These are phyloP conservation scores for Fusarium proliferatum DNA, from an alignment of 2,329 filamentous ascomycete genomes.

Conservation along the genomic window DNA sequence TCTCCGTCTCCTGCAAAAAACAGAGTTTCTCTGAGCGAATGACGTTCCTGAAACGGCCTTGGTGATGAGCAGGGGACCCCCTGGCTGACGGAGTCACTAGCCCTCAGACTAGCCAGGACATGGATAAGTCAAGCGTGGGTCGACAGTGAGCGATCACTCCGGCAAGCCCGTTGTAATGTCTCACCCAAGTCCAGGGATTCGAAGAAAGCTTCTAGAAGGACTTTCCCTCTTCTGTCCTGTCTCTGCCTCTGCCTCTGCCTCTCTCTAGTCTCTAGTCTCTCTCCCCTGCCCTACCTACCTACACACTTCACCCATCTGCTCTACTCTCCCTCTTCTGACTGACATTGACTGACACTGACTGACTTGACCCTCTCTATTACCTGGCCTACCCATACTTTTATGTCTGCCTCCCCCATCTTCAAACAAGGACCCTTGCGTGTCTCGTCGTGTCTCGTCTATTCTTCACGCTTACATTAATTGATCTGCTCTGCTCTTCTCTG, in stretches of 20 bases:
- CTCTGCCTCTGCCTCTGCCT: background rate
- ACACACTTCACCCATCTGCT: constrained; percentile 2
- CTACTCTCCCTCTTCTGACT: constrained; percentile 6
- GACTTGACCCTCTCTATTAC: background rate
- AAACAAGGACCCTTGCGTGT: constrained; percentile 29
- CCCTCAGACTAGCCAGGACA: constrained; percentile 39
- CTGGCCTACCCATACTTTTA: background rate
- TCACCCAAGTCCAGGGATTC: constrained; percentile 42
- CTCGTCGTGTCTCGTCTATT: constrained; percentile 16
- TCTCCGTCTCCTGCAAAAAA: constrained; percentile 8
- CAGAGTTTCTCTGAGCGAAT: constrained; percentile 33
- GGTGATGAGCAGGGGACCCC: constrained; percentile 35
- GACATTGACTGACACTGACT: background rate
- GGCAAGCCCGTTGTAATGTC: constrained; percentile 48
- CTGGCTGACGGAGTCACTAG: constrained; percentile 32
- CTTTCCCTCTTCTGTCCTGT: constrained; percentile 1
- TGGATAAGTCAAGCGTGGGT: constrained; percentile 36
- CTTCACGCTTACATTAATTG: constrained; percentile 30
- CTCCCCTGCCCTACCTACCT: constrained; percentile 9
- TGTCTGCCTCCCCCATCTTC: constrained; percentile 19
- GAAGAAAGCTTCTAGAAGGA: constrained; percentile 49
- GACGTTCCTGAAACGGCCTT: constrained; percentile 46
- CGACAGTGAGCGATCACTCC: constrained; percentile 43
- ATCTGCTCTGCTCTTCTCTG: constrained; percentile 22
- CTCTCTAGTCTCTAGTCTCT: background rate